These are phyloP conservation scores for Epichloe baconii DNA, from an alignment of 2,329 filamentous ascomycete species.

Conservation along the genomic window DNA sequence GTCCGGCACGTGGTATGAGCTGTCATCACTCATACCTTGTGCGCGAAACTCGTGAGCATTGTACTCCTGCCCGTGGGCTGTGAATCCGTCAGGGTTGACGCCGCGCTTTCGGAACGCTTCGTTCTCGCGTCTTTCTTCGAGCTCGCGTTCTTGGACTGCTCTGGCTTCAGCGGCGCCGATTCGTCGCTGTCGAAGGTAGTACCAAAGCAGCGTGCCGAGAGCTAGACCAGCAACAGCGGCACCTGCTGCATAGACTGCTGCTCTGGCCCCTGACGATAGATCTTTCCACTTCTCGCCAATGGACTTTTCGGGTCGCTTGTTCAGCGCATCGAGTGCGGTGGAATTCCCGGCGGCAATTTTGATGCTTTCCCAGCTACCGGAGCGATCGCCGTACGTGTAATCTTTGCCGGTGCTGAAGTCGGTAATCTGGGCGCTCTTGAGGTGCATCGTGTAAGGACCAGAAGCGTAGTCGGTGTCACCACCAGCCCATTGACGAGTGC, in stretches of 20 bases:
- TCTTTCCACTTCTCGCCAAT: slow-evolving; percentile 40
- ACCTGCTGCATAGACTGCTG: slow-evolving; percentile 36
- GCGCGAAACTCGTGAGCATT: slow-evolving; percentile 8
- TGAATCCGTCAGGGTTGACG: slow-evolving; percentile 34
- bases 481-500: slow-evolving; percentile 57
- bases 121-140: slow-evolving; percentile 37
- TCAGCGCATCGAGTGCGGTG: slow-evolving; percentile 33
- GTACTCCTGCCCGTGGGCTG: slow-evolving; percentile 13
- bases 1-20: slow-evolving; percentile 10
- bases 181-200: slow-evolving; percentile 42
- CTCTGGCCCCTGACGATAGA: slow-evolving; percentile 36
- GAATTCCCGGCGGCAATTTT: slow-evolving; percentile 43
- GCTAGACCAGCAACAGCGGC: slow-evolving; percentile 30
- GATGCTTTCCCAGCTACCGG: slow-evolving; percentile 53
- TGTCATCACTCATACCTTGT: slow-evolving; percentile 5
- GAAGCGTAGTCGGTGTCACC: slow-evolving; percentile 52
- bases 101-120: slow-evolving; percentile 35
- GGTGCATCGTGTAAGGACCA: slow-evolving; percentile 61
- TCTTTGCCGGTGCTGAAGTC: slow-evolving; percentile 50
- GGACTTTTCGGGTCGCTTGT: slow-evolving; percentile 26
- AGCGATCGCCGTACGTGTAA: slow-evolving; percentile 51
- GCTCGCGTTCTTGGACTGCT: slow-evolving; percentile 28
- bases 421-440: slow-evolving; percentile 44
- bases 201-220: slow-evolving; percentile 31
- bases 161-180: slow-evolving; percentile 38